A percentile compares a stretch with the other conserved stretches of the same genome.
Evolutionary conservation across 202 grass and related monocot genomes (phyloP).

Genomic region (Eragrostis tef): DNA sequence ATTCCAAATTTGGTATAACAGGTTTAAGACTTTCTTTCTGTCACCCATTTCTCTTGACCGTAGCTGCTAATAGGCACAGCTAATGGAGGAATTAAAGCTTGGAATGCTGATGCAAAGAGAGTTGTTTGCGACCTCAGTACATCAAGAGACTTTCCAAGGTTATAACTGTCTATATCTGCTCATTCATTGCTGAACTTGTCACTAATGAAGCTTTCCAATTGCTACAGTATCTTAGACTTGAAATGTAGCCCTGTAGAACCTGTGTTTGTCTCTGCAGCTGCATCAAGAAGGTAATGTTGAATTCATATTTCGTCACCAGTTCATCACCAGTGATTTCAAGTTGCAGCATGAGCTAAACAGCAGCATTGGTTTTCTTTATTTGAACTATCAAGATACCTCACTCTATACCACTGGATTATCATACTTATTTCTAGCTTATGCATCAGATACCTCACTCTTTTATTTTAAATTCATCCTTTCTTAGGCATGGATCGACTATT

Average conservation of each 20-base stretch:
- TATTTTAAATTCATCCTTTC: neutral
- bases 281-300: conserved; percentile 73
- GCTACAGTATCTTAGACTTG: conserved; percentile 80
- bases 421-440: conserved; percentile 45
- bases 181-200: conserved; percentile 17
- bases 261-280: conserved; percentile 92
- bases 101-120: conserved; percentile 98
- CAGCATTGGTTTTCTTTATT: neutral
- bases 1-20: conserved; percentile 44
- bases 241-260: conserved; percentile 96
- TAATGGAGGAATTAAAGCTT: conserved; percentile 98
- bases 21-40: conserved; percentile 50
- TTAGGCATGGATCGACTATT: conserved; percentile 69
- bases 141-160: conserved; percentile 89
- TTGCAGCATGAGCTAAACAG: neutral
- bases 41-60: conserved; percentile 76
- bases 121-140: conserved; percentile 91
- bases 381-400: neutral
- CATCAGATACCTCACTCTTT: neutral
- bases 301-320: conserved; percentile 43
- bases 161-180: conserved; percentile 41
- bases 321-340: conserved; percentile 18
- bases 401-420: neutral
- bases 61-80: conserved; percentile 97
- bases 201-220: conserved; percentile 55